A percentile compares a stretch with the other conserved stretches of the same genome.
Conservation (phyloP, 2,329 filamentous ascomycete species). For the Macrophomina phaseolina region DNA sequence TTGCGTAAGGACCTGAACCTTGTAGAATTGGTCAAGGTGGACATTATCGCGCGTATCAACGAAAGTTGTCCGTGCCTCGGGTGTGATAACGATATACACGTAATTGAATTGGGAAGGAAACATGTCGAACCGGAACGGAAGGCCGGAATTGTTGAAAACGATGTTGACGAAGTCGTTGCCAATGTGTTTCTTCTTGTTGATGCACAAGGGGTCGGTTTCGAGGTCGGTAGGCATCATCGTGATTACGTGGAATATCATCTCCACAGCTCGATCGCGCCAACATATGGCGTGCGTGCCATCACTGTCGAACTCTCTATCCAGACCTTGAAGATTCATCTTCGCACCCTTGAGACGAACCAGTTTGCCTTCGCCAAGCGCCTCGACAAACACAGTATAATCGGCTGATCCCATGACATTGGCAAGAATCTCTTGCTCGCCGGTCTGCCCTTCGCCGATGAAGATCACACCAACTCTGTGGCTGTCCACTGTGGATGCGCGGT, state of each 20-base stretch:
- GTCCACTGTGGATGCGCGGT: slow-evolving; percentile 87
- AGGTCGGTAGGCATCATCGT: slow-evolving; percentile 96
- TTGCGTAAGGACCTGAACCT: slow-evolving; percentile 86
- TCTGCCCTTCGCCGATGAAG: slow-evolving; percentile 89
- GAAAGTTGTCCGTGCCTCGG: slow-evolving; percentile 79
- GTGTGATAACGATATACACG: slow-evolving; percentile 94
- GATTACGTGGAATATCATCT: slow-evolving; percentile 93
- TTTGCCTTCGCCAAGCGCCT: slow-evolving; percentile 75
- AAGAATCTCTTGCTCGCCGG: slow-evolving; percentile 80
- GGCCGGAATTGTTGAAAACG: slow-evolving; percentile 95
- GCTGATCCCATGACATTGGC: slow-evolving; percentile 84
- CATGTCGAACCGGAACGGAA: slow-evolving; percentile 85
- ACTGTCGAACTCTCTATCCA: slow-evolving; percentile 76
- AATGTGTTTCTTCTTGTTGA: slow-evolving; percentile 90
- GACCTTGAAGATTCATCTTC: slow-evolving; percentile 89
- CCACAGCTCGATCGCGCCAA: slow-evolving; percentile 93
- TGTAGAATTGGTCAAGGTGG: slow-evolving; percentile 70
- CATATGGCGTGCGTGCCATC: slow-evolving; percentile 91
- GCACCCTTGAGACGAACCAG: slow-evolving; percentile 78
- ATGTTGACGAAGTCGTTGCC: slow-evolving; percentile 99
- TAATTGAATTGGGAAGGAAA: slow-evolving; percentile 96
- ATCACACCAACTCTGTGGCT: slow-evolving; percentile 95
- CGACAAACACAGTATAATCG: slow-evolving; percentile 86
- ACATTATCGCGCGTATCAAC: slow-evolving; percentile 52
- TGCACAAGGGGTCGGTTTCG: slow-evolving; percentile 73